Evolutionary conservation across 108 stramenopile species (phyloP).

Genomic region (Cafeteria roenbergensis): DNA sequence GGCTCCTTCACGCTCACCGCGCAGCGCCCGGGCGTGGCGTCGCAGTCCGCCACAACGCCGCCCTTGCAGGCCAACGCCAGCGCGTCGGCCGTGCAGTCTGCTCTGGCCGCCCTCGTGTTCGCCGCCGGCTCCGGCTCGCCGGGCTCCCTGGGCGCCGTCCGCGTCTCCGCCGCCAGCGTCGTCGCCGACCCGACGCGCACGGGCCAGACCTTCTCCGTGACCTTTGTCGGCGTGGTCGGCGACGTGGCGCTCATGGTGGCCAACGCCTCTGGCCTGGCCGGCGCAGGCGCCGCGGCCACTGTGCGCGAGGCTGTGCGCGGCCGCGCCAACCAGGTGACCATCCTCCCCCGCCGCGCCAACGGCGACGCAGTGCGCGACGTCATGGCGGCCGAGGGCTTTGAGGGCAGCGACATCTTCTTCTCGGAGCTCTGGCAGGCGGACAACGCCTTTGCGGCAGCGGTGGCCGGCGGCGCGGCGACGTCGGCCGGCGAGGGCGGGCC

Average conservation of each 20-base stretch:
- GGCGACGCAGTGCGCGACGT: constrained; percentile 54
- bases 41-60: too few species aligned
- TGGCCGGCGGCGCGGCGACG: constrained; percentile 31
- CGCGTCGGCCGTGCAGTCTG: too few species aligned
- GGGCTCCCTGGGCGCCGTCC: too few species aligned
- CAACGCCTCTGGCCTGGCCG: constrained; percentile 14
- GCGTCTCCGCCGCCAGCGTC: too few species aligned
- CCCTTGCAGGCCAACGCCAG: too few species aligned
- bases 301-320: constrained; percentile 52
- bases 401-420: constrained; percentile 56
- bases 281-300: constrained; percentile 50
- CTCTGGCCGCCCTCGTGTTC: too few species aligned
- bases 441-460: constrained; percentile 18
- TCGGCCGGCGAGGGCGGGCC: constrained; percentile 42
- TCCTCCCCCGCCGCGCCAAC: constrained; percentile 61
- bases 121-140: too few species aligned
- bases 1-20: too few species aligned
- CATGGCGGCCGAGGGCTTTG: constrained; percentile 40
- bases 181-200: too few species aligned
- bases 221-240: background rate
- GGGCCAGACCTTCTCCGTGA: constrained; percentile 52
- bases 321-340: constrained; percentile 57
- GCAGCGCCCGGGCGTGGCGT: too few species aligned
- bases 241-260: background rate
- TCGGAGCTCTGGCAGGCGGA: constrained; percentile 55